Conservation (phyloP, 2,329 filamentous ascomycete genomes). For the Dactylonectria estremocensis region DNA sequence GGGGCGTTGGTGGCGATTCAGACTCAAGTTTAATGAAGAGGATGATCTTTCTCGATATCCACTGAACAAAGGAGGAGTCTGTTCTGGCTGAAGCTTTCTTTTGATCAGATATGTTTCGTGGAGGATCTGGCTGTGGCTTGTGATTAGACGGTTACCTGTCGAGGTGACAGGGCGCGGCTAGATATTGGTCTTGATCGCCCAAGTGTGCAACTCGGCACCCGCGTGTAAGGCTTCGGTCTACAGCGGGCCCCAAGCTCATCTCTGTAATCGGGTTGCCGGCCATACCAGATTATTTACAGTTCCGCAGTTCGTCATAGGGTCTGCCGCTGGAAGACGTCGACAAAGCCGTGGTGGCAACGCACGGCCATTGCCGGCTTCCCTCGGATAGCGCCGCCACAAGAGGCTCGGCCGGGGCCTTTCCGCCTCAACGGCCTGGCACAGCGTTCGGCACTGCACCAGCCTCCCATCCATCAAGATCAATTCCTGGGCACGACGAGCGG, state of each 20-base stretch:
- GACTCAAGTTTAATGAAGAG: slow-evolving; percentile 2
- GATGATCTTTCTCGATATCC: slow-evolving; percentile 11
- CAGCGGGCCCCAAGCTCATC: slow-evolving; percentile 5
- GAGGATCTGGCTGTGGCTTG: slow-evolving; percentile 12
- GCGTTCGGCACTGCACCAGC: slow-evolving; percentile 43
- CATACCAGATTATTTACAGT: slow-evolving; percentile 12
- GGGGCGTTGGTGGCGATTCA: slow-evolving; percentile 29
- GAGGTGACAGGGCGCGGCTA: slow-evolving; percentile 13
- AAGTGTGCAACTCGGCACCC: slow-evolving; percentile 11
- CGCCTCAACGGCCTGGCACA: slow-evolving; percentile 42
- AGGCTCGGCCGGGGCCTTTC: slow-evolving; percentile 49
- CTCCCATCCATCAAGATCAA: slow-evolving; percentile 31
- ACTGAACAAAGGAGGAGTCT: slow-evolving; percentile 10
- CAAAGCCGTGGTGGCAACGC: slow-evolving; percentile 33
- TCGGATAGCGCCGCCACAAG: slow-evolving; percentile 55
- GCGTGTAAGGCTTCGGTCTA: slow-evolving; percentile 16
- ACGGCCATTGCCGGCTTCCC: slow-evolving; percentile 60
- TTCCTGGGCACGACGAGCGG: slow-evolving; percentile 27
- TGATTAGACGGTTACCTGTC: slow-evolving; percentile 12
- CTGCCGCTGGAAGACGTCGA: slow-evolving; percentile 19
- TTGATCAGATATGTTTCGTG: slow-evolving; percentile 20
- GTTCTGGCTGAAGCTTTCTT: slow-evolving; percentile 3
- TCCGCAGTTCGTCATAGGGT: slow-evolving; percentile 35
- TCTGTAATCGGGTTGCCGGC: slow-evolving; percentile 3
- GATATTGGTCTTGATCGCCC: slow-evolving; percentile 14